Conservation (phyloP, 2,329 filamentous ascomycete species). For the Alternaria tenuissima region DNA sequence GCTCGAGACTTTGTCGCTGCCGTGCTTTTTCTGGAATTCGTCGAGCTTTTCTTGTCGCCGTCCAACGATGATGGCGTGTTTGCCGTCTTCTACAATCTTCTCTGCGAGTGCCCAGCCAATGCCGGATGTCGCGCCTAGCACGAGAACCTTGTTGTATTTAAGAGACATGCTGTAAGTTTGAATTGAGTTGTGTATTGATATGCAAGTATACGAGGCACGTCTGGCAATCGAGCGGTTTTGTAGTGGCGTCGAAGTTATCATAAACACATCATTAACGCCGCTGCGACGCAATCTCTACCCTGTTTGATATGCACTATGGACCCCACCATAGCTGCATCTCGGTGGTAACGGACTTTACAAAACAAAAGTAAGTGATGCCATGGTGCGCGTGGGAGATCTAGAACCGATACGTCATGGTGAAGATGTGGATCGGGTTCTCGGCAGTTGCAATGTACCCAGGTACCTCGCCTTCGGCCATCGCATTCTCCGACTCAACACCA, state of each 20-base stretch:
- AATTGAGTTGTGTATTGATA: not conserved
- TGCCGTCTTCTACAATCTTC: slow-evolving; percentile 58
- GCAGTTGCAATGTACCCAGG: slow-evolving; percentile 6
- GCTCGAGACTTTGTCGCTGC: slow-evolving; percentile 56
- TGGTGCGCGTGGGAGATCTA: not conserved
- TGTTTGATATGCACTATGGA: not conserved
- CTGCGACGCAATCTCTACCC: slow-evolving; percentile 3
- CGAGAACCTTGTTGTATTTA: slow-evolving; percentile 61
- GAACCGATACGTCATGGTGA: slow-evolving; percentile 10
- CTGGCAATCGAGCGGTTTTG: not conserved
- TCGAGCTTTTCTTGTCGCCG: slow-evolving; percentile 62
- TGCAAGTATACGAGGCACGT: not conserved
- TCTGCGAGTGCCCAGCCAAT: slow-evolving; percentile 61
- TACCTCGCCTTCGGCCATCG: not conserved
- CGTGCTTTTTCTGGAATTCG: slow-evolving; percentile 57
- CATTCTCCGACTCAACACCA: not conserved
- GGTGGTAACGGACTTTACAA: slow-evolving; percentile 6
- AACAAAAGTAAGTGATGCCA: not conserved
- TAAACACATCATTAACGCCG: slow-evolving; percentile 12
- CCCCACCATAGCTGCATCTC: not conserved
- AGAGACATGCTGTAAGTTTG: slow-evolving; percentile 50
- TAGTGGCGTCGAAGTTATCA: not conserved
- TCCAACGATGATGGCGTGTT: slow-evolving; percentile 59
- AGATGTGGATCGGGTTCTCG: slow-evolving; percentile 5
- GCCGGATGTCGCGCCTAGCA: slow-evolving; percentile 63